These are phyloP conservation scores for Aspergillus versicolor DNA, from an alignment of 2,329 filamentous ascomycete genomes.

Conservation along the genomic window DNA sequence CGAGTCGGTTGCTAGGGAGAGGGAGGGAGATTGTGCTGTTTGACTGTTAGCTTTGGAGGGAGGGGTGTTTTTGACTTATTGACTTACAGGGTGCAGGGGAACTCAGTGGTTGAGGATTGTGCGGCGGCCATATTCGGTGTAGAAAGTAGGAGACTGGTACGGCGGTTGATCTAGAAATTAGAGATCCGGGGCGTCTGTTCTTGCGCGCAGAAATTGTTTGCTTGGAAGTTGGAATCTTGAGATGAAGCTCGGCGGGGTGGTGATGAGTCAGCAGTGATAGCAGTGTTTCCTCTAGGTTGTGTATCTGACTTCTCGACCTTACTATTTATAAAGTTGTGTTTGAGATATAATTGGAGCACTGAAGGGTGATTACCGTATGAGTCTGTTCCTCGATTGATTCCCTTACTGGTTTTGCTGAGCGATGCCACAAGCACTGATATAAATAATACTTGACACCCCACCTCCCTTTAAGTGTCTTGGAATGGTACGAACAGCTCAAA, in stretches of 20 bases:
- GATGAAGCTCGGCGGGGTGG: neutral
- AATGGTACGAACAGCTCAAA: no score
- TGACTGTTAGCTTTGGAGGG: constrained; percentile 9
- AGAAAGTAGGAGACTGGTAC: neutral
- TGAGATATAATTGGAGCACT: neutral
- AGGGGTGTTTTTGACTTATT: constrained; percentile 20
- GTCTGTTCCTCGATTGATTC: no score
- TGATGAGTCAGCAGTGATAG: neutral
- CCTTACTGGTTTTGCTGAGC: no score
- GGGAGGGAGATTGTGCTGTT: constrained; percentile 72
- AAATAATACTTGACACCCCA: no score
- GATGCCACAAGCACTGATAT: no score
- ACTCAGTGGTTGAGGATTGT: constrained; percentile 26
- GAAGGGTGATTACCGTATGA: no score
- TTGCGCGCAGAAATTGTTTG: neutral
- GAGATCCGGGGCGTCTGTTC: neutral
- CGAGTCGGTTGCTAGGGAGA: constrained; percentile 76
- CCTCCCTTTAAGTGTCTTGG: no score
- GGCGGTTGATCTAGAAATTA: neutral
- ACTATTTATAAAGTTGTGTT: neutral
- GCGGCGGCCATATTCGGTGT: constrained; percentile 23
- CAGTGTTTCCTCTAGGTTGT: neutral
- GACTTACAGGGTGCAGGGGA: constrained; percentile 41
- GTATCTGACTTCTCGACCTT: no score
- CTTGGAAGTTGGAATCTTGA: neutral